Conservation (phyloP, 139 green algal genomes). For the Monoraphidium neglectum region DNA sequence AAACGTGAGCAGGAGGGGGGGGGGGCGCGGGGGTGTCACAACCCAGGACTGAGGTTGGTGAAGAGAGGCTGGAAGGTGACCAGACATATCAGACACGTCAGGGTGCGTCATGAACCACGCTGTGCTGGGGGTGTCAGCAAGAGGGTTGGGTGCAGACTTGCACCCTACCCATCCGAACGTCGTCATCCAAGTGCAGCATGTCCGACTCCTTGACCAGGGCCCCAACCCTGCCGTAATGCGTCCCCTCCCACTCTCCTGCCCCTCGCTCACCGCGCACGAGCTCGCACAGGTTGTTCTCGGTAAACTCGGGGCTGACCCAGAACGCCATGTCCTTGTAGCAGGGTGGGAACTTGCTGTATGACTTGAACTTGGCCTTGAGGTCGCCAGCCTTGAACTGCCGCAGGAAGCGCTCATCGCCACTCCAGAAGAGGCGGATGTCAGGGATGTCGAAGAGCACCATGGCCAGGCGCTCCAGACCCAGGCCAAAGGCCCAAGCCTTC, state of each 20-base stretch:
- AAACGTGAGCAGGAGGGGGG: background rate
- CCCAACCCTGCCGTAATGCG: no score
- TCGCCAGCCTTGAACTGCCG: slow-evolving; percentile 84
- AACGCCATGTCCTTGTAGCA: slow-evolving; percentile 99
- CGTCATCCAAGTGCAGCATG: no score
- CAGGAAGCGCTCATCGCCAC: slow-evolving; percentile 86
- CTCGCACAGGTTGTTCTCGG: slow-evolving; percentile 99
- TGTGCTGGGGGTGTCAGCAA: no score
- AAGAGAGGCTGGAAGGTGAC: slow-evolving; percentile 8
- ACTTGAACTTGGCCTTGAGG: slow-evolving; percentile 88
- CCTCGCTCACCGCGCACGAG: slow-evolving; percentile 76
- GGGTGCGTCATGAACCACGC: no score
- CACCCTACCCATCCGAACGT: no score
- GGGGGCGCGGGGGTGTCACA: no score
- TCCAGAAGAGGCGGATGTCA: slow-evolving; percentile 98
- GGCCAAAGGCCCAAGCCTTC: slow-evolving; percentile 90
- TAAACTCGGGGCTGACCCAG: slow-evolving; percentile 92
- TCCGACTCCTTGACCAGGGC: no score
- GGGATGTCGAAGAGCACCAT: slow-evolving; percentile 99
- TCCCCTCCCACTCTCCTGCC: no score
- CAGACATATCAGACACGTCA: no score
- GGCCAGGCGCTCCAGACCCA: slow-evolving; percentile 96
- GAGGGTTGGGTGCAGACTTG: no score
- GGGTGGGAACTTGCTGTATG: slow-evolving; percentile 95
- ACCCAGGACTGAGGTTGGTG: background rate